Base-by-base conservation (phyloP, 306 rosid genomes). In the Aeschynomene evenia region DNA sequence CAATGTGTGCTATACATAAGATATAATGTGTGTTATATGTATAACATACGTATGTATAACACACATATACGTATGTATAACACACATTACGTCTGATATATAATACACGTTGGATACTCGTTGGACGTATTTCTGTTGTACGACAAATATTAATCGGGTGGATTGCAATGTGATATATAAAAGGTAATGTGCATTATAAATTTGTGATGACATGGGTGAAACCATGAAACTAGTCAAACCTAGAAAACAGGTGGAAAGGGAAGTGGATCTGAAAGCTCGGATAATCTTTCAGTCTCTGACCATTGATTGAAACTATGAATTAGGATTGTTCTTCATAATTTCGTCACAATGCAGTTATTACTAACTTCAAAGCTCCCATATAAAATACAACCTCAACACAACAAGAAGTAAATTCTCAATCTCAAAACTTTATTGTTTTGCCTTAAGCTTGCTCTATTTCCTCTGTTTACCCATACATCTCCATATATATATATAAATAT, bases 241-340 rank as follows among this genome's bases (percentile, higher is more conserved):
- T 4, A 14, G 4, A 56, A 52, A 51, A 53, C 8, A 20, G 34
- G 43, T 62, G 72, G 59, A 20, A 72, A 70, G n/a, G 1, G 7
- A 64, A 76, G 37, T 3, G 9, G 78, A 77, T 82, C 90, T 70
- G 54, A 82, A 85, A 80, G 21, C 37, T 71, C 73, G 71, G 73
- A 55, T 58, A 15, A 0, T 42, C 19, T 23, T 29, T 43, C 76
- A 36, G 61, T 80, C 70, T 53, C 26, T 40, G 2, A 42, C 83
- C 77, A 59, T 72, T 79, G 40, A 43, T 66, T 42, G 60, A 59
- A 60, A 59, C 66, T 7, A 16, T 63, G 46, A 63, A 70, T 45
- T 18, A 66, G 15, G 29, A 24, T 54, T 72, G n/a, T 56, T 39
- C 63, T 33, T 14, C 19, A 23, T 10, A 7, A 0, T 26, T 55